These are phyloP conservation scores for Penicillium goetzii DNA, from an alignment of 495 filamentous ascomycete genomes.

Conservation along the genomic window DNA sequence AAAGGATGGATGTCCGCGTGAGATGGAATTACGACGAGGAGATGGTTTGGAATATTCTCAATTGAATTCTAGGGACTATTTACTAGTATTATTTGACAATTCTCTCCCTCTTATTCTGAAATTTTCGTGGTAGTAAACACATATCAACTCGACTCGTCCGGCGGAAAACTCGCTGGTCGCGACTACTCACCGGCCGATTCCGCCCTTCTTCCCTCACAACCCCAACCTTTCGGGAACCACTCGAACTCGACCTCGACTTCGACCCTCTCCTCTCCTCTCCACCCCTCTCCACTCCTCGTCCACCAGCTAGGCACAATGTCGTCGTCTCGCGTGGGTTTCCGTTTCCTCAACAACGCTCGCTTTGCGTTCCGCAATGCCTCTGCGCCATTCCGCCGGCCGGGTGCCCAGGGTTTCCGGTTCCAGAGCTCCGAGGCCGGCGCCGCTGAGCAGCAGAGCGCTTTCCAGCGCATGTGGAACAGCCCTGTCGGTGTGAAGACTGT, in stretches of 20 bases:
- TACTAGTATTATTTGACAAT: background rate
- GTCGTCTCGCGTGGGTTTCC: slow-evolving; percentile 53
- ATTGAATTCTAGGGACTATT: background rate
- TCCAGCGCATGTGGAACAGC: slow-evolving; percentile 82
- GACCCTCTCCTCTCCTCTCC: slow-evolving; percentile 28
- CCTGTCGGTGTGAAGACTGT: slow-evolving; percentile 91
- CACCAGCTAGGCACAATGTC: slow-evolving; percentile 43
- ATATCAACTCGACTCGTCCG: slow-evolving; percentile 3
- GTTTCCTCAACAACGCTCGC: slow-evolving; percentile 54
- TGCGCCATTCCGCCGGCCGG: slow-evolving; percentile 55
- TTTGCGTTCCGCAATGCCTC: slow-evolving; percentile 57
- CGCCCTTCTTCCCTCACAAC: slow-evolving; percentile 28
- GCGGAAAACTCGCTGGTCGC: slow-evolving; percentile 33
- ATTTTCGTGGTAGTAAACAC: slow-evolving; percentile 14
- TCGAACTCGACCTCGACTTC: slow-evolving; percentile 4
- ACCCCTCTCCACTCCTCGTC: too few species aligned
- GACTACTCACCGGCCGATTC: slow-evolving; percentile 31
- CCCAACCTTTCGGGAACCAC: slow-evolving; percentile 20
- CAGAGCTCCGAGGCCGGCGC: slow-evolving; percentile 64
- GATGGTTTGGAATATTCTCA: background rate
- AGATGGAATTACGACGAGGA: background rate
- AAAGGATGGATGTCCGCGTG: slow-evolving; percentile 29
- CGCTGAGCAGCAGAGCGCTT: slow-evolving; percentile 58
- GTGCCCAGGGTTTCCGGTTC: slow-evolving; percentile 62
- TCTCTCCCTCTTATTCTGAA: background rate